phyloP scores from a whole-genome alignment of 495 filamentous ascomycete species.

The Neurospora discreta region DNA sequence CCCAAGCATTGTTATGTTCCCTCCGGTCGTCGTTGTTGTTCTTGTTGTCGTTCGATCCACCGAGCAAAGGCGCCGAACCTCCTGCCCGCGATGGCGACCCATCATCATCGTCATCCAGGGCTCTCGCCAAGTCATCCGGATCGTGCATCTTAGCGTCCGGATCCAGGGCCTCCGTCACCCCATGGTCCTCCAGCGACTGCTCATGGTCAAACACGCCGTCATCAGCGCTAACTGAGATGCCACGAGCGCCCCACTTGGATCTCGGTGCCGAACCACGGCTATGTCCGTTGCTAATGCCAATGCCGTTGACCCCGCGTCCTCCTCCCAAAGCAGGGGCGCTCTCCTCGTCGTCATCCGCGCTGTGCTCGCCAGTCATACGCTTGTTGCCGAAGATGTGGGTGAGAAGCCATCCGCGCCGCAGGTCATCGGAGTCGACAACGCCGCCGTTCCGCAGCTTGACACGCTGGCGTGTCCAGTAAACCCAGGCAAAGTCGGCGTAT shows the following conservation, averaged over 20 bases:
- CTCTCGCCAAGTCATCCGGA: slow-evolving; percentile 43
- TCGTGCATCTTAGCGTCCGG: slow-evolving; percentile 47
- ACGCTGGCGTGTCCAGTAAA: slow-evolving; percentile 85
- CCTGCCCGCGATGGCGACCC: slow-evolving; percentile 6
- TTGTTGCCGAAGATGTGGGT: slow-evolving; percentile 40
- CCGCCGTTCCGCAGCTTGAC: slow-evolving; percentile 89
- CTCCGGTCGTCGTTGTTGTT: background rate
- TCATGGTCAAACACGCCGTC: slow-evolving; percentile 53
- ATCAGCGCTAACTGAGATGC: slow-evolving; percentile 73
- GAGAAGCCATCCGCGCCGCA: slow-evolving; percentile 70
- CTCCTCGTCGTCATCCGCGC: slow-evolving; percentile 35
- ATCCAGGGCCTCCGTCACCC: slow-evolving; percentile 28
- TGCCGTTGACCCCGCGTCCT: slow-evolving; percentile 10
- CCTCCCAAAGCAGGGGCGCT: slow-evolving; percentile 32
- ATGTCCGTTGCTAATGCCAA: slow-evolving; percentile 12
- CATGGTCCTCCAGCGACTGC: slow-evolving; percentile 21
- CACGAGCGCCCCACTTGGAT: slow-evolving; percentile 62
- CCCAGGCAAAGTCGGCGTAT: slow-evolving; percentile 93
- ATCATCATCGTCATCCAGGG: slow-evolving; percentile 39
- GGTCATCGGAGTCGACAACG: slow-evolving; percentile 87
- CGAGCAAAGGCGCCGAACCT: slow-evolving; percentile 13
- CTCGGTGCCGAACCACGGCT: slow-evolving; percentile 13
- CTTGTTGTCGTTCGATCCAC: background rate
- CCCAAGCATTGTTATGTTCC: background rate
- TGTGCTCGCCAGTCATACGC: slow-evolving; percentile 22